These are phyloP conservation scores for Suaeda aralocaspica DNA, from an alignment of 148 eudicot species.

Conservation along the genomic window DNA sequence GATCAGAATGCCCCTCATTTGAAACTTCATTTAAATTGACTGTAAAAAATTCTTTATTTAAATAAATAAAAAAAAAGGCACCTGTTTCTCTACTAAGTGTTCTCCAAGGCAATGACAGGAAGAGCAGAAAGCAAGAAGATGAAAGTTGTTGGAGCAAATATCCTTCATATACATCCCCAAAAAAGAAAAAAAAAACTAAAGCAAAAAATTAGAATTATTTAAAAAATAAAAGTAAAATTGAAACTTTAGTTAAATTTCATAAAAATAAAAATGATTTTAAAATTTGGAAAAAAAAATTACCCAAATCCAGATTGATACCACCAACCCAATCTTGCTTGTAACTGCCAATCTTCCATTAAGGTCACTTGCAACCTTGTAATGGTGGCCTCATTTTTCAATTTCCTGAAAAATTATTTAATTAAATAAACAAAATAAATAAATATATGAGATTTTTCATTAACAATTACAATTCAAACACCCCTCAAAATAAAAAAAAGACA, in stretches of 20 bases:
- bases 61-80: constrained; percentile 5
- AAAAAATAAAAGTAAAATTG: background rate
- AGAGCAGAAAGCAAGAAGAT: constrained; percentile 69
- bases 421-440: background rate
- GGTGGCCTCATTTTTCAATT: constrained; percentile 34
- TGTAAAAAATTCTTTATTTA: too few species aligned
- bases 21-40: too few species aligned
- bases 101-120: constrained; percentile 70
- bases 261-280: background rate
- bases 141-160: constrained; percentile 59
- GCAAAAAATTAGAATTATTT: background rate
- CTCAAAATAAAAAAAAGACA: too few species aligned
- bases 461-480: background rate
- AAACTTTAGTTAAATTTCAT: background rate
- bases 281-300: constrained; percentile 22
- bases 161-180: constrained; percentile 27
- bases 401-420: constrained; percentile 13
- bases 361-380: constrained; percentile 46
- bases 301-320: constrained; percentile 52
- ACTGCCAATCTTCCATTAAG: constrained; percentile 47
- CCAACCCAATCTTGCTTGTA: constrained; percentile 64
- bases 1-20: too few species aligned
- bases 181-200: background rate
- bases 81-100: constrained; percentile 66
- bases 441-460: background rate